Evolutionary conservation across 306 rosid genomes (phyloP), one percentile per base, ranked within the genome.

Genomic region (Gillenia trifoliata): DNA sequence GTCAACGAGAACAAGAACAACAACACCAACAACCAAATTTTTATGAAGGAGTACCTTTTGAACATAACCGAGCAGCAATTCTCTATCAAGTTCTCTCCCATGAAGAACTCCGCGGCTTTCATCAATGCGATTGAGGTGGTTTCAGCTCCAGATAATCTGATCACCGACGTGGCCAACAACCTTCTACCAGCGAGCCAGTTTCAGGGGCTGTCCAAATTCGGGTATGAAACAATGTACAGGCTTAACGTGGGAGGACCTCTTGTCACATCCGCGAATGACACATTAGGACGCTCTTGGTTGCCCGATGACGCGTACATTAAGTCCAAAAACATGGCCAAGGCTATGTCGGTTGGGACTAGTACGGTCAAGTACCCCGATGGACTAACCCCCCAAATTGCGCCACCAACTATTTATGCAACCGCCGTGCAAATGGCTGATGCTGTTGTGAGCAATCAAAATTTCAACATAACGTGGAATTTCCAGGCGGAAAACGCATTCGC

Each of bases 51-150:
- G 71, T 85, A 71, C 40, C 61, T 85, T 1, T n/a, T 85, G 16
- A 85, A 85, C 66, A 68, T 83, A 26, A 77, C 80, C 6, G 84
- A 85, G 12, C 86, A 85, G 11, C 75, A 77, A 65, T 78, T 85
- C 68, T 68, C 80, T 0, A 82, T 85, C 82, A 85, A 77, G 20
- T 82, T 85, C 82, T 2, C 79, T 2, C 88, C 88, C 1, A 66
- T 79, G 78, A 85, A 70, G 66, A 79, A 85, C 74, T 79, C 86
- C 0, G 82, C 71, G 0, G 88, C 88, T 1, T 85, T 76, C 59
- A 30, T 85, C 78, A 82, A 76, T 8, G 88, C 84, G 19, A 66
- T 85, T 3, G 88, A 85, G 86, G 80, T 85, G 5, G 88, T 85
- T 25, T 85, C 88, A 1, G 84, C 86, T 43, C 88, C 88, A 0